These are phyloP conservation scores for Suillus weaverae DNA, from an alignment of 768 basidiomycete genomes.

Conservation along the genomic window DNA sequence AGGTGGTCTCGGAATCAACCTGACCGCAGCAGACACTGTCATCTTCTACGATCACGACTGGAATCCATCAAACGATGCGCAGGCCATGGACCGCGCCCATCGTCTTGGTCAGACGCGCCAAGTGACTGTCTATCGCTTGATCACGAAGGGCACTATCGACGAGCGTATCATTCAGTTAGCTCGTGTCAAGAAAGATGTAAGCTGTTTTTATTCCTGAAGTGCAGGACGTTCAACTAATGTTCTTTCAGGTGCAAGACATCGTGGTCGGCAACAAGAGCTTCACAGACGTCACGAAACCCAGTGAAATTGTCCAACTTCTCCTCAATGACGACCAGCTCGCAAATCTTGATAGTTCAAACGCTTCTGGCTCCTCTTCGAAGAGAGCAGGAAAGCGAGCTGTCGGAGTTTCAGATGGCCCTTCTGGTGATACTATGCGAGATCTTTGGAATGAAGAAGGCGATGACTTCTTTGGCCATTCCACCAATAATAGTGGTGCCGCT, in stretches of 20 bases:
- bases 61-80: constrained; percentile 96
- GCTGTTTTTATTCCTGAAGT: constrained; percentile 21
- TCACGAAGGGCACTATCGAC: constrained; percentile 92
- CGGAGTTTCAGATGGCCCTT: constrained; percentile 31
- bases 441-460: constrained; percentile 88
- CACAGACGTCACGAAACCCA: constrained; percentile 89
- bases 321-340: constrained; percentile 94
- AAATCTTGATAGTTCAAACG: constrained; percentile 53
- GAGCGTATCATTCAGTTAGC: constrained; percentile 97
- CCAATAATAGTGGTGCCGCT: constrained; percentile 21
- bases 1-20: constrained; percentile 95
- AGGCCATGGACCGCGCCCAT: constrained; percentile 98
- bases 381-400: constrained; percentile 36
- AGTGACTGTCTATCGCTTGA: constrained; percentile 93
- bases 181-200: constrained; percentile 93
- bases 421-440: constrained; percentile 50
- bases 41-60: constrained; percentile 26
- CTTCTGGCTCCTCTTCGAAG: constrained; percentile 36
- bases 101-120: constrained; percentile 95
- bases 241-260: constrained; percentile 89
- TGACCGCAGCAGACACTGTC: constrained; percentile 63
- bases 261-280: constrained; percentile 97
- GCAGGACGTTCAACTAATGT: constrained; percentile 1
- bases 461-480: constrained; percentile 75
- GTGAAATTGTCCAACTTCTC: constrained; percentile 93